phyloP scores from a whole-genome alignment of 208 protist genomes.

The Crithidia expoeki region DNA sequence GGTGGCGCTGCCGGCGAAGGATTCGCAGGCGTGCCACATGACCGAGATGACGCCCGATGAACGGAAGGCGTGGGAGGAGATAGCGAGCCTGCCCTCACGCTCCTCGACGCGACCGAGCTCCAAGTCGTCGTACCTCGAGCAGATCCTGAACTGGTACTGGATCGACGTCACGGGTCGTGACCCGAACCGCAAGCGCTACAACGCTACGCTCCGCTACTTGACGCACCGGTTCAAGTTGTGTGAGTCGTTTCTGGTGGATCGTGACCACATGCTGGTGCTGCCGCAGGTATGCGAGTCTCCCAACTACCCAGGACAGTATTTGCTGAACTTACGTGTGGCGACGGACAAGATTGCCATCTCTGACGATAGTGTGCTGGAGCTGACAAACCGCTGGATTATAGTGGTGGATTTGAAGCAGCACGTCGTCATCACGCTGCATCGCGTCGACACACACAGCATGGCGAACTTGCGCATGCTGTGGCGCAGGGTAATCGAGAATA shows the following conservation, averaged over 20 bases:
- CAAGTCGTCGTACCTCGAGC: conserved; percentile 64
- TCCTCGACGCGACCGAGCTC: conserved; percentile 27
- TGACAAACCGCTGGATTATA: conserved; percentile 89
- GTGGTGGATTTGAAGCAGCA: conserved; percentile 80
- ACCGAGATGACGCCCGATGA: conserved; percentile 34
- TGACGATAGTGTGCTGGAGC: conserved; percentile 76
- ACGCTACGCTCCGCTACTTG: conserved; percentile 58
- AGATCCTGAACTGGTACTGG: conserved; percentile 91
- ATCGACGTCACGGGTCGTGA: conserved; percentile 84
- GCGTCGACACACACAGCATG: conserved; percentile 73
- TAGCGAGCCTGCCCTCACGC: conserved; percentile 14
- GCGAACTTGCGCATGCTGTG: conserved; percentile 73
- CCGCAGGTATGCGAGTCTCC: conserved; percentile 80
- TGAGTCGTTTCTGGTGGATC: conserved; percentile 78
- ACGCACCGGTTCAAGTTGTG: conserved; percentile 76
- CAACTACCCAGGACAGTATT: conserved; percentile 73
- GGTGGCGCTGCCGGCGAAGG: conserved; percentile 9
- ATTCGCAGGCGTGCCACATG: conserved; percentile 21
- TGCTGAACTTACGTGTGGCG: conserved; percentile 82
- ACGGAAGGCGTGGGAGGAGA: conserved; percentile 41
- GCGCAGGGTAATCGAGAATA: conserved; percentile 62
- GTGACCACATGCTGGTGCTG: conserved; percentile 77
- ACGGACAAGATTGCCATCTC: conserved; percentile 75
- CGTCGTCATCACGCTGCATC: conserved; percentile 84
- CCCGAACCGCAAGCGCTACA: conserved; percentile 57